A percentile compares a stretch with the other conserved stretches of the same genome.
Conservation (phyloP, 225 moss, liverwort and hornwort genomes). For the Bryoerythrophyllum caledonicum region DNA sequence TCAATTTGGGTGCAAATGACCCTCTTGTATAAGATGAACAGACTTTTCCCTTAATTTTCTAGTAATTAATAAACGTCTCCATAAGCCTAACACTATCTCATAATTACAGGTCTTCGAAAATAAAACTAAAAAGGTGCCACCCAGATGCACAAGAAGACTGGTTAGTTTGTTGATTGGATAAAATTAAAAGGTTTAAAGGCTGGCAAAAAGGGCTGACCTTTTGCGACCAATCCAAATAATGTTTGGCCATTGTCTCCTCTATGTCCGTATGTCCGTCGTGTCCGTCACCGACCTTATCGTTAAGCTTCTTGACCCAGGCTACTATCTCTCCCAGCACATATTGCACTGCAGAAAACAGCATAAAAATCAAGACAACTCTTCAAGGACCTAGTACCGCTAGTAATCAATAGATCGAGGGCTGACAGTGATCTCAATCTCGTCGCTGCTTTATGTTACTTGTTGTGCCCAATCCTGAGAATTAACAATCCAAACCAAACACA, state of each 20-base stretch:
- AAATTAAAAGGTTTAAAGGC: neutral
- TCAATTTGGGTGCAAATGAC: neutral
- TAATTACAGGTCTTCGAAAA: conserved; percentile 4
- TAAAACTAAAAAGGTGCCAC: neutral
- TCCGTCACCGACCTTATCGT: conserved; percentile 10
- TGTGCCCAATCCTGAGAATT: neutral
- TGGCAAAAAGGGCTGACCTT: conserved; percentile 38
- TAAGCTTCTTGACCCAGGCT: conserved; percentile 33
- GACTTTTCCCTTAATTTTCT: neutral
- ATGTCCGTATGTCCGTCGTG: conserved; percentile 30
- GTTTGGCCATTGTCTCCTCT: conserved; percentile 27
- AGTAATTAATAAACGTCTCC: neutral
- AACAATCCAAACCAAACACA: neutral
- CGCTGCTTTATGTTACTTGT: neutral
- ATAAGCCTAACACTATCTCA: neutral
- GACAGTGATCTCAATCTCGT: neutral
- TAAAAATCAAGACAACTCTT: neutral
- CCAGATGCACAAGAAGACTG: neutral
- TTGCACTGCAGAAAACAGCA: conserved; percentile 24
- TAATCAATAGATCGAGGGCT: neutral
- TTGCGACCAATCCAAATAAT: conserved; percentile 58
- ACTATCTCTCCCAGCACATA: conserved; percentile 31
- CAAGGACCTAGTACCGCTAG: neutral
- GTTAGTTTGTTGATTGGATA: neutral
- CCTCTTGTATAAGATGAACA: neutral